Evolutionary conservation across 2,329 filamentous ascomycete species (phyloP).

Genomic region (Periglandula ipomoeae): DNA sequence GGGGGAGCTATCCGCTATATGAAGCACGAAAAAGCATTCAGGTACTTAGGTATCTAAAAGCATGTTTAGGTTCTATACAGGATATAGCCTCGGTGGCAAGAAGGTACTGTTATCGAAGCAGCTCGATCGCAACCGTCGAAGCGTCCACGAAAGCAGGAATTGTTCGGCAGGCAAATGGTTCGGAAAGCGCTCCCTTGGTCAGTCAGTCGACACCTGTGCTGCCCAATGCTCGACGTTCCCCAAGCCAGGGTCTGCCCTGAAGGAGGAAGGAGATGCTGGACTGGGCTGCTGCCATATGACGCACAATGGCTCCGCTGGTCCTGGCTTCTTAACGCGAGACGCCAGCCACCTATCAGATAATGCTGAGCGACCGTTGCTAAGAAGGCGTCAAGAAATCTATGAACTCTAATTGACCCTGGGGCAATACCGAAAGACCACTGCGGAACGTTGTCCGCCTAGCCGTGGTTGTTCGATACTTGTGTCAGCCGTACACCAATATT

Average conservation of each 20-base stretch:
- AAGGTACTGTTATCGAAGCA: neutral
- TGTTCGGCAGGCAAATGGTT: neutral
- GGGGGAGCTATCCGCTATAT: too few relatives aligned
- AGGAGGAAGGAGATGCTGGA: constrained; percentile 2
- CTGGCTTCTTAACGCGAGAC: neutral
- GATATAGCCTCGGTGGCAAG: neutral
- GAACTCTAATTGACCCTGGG: too few relatives aligned
- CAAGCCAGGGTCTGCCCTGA: neutral
- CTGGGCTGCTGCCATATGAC: neutral
- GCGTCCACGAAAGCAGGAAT: neutral
- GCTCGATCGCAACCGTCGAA: neutral
- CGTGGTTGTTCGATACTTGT: too few relatives aligned
- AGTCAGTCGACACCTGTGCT: neutral
- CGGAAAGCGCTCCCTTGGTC: neutral
- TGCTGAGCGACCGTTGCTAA: neutral
- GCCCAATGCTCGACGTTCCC: constrained; percentile 1
- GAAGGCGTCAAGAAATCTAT: too few relatives aligned
- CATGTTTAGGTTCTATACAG: neutral
- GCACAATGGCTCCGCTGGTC: constrained; percentile 4
- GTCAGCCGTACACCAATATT: too few relatives aligned
- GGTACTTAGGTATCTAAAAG: neutral
- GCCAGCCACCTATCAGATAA: neutral
- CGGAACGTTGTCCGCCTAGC: too few relatives aligned
- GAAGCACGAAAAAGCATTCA: too few relatives aligned
- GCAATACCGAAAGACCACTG: too few relatives aligned